Percentiles rank a stretch among this genome's conserved stretches.
phyloP scores from a whole-genome alignment of 768 basidiomycete species.

The Trametes cinnabarina region DNA sequence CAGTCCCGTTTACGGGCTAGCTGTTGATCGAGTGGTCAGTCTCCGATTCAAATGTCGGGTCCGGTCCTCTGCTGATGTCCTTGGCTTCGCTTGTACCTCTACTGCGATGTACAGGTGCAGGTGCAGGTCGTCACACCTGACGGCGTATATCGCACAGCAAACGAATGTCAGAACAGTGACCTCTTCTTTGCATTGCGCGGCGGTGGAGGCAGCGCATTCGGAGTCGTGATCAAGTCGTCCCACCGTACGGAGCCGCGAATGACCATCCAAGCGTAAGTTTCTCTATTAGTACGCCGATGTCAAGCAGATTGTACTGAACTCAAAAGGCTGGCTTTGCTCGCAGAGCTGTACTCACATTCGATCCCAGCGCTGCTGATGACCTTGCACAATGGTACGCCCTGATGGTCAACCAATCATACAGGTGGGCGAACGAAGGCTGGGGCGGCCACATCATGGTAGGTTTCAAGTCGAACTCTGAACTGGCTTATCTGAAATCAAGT shows the following conservation, averaged over 20 bases:
- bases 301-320: not conserved
- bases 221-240: constrained; percentile 32
- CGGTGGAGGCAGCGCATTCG: constrained; percentile 39
- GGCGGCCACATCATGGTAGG: constrained; percentile 37
- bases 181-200: constrained; percentile 54
- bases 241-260: constrained; percentile 23
- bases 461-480: not conserved
- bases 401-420: constrained; percentile 30
- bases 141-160: constrained; percentile 43
- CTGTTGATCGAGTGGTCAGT: constrained; percentile 32
- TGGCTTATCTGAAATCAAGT: too few species aligned
- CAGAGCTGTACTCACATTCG: too few species aligned
- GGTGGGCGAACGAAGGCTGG: constrained; percentile 38
- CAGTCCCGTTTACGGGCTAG: constrained; percentile 30
- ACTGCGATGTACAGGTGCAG: constrained; percentile 33
- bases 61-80: not conserved
- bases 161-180: constrained; percentile 47
- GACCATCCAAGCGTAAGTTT: not conserved
- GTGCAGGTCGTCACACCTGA: constrained; percentile 55
- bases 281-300: not conserved
- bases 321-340: too few species aligned
- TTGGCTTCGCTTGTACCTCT: too few species aligned
- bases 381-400: constrained; percentile 28
- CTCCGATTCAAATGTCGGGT: not conserved
- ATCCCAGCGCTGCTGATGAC: constrained; percentile 17